Evolutionary conservation across 805 yeast species (phyloP), one percentile per base, ranked within the genome.

Genomic region (Wickerhamomyces xylosicus): DNA sequence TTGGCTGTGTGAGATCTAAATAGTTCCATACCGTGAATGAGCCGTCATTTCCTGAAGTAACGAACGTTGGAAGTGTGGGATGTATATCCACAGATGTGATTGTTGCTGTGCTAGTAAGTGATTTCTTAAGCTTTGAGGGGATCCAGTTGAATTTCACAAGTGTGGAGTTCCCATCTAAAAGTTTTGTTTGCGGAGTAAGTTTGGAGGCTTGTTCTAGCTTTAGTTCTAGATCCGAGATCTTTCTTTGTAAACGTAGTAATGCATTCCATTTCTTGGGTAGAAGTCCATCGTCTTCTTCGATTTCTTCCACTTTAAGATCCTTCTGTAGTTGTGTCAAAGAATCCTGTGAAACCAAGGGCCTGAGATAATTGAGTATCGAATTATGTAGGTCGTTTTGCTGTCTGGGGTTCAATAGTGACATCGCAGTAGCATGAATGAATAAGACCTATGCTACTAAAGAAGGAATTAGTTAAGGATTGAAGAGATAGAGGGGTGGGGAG

Each of bases 221-320:
- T 16, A 68, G 59, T 51, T 89, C 95, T 34, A 86, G 58, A 37
- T 79, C 90, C 41, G 80, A 62, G 33, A 80, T 78, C 49, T 74
- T 71, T 45, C 77, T 72, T 59, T 90, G 96, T 22, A 90, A 64
- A 35, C 95, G 64, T 25, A 85, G 67, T 4, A 89, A 90, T 0
- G 95, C 79, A 1, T 80, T 69, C 97, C 97, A 89, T 61, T 87
- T 89, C 59, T 79, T 81, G 48, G 81, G 85, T 31, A 85, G 61
- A 10, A 67, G 52, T 10, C 53, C 48, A 38, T 48, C 54, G 20
- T 56, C 62, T 31, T 42, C 54, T 16, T 28, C 51, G 21, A 43
- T 45, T 34, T 42, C 50, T 33, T 37, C 47, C 34, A 44, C 40
- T 35, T 39, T 41, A 41, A 46, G 46, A 46, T 38, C 56, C 4